A percentile compares a stretch with the other conserved stretches of the same genome.
Conservation (phyloP, 2,329 filamentous ascomycete species). For the Diaporthe vaccinii region DNA sequence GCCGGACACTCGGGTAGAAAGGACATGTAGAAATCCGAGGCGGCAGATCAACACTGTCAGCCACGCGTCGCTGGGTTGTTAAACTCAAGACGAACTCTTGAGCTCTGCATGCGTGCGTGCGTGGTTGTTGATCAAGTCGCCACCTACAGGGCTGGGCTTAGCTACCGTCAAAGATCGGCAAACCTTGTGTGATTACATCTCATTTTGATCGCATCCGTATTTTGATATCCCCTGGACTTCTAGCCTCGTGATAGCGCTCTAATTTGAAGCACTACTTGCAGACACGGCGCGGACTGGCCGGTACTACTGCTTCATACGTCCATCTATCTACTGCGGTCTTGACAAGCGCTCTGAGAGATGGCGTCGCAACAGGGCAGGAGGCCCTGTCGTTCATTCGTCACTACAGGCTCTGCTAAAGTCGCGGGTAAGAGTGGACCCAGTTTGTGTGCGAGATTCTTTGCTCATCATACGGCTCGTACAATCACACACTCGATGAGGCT, state of each 20-base stretch:
- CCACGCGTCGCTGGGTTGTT: neutral
- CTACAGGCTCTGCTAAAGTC: neutral
- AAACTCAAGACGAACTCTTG: constrained; percentile 2
- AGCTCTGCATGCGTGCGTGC: neutral
- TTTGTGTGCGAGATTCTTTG: neutral
- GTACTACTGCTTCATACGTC: neutral
- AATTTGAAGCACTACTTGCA: neutral
- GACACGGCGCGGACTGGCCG: too few relatives aligned
- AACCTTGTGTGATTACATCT: neutral
- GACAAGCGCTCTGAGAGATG: too few relatives aligned
- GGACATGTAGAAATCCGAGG: neutral
- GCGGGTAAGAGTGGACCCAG: neutral
- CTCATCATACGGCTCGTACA: neutral
- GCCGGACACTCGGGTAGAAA: neutral
- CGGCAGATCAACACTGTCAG: constrained; percentile 13
- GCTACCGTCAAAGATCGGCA: neutral
- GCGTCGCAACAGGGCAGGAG: too few relatives aligned
- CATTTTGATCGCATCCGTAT: neutral
- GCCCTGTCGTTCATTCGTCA: neutral
- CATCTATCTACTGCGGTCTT: neutral
- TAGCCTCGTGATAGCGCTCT: too few relatives aligned
- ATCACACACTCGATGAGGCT: neutral
- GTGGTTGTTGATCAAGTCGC: neutral
- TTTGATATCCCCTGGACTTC: neutral
- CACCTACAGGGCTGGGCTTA: constrained; percentile 7